Base-by-base conservation (phyloP, 164 flowering plant species). In the Magnolia sinica region DNA sequence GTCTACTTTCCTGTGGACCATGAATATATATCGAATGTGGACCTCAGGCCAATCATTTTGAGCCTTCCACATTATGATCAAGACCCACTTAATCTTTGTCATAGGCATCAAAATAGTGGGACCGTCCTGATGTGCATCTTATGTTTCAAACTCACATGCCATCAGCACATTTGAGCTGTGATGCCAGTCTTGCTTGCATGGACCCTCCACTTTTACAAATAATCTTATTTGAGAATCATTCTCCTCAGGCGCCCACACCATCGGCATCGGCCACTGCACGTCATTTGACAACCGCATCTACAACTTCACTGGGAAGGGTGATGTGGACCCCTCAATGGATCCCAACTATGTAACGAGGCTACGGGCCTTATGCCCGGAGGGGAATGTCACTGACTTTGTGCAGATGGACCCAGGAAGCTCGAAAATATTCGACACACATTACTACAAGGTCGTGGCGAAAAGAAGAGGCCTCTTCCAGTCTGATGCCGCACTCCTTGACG, bases 331-430 rank as follows among this genome's bases (percentile, higher is more conserved):
- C 0, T n/a, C 80, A 0, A 3, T 89, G 76, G 91, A 89, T 59
- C 67, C 77, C 0, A 73, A 81, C 61, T 91, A 88, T 76, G 63
- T 79, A 0, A 71, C 72, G 0, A 9, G 23, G 14, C 68, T 91
- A 76, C 87, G 74, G 77, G 73, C 0, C 11, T 82, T 81, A 67
- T 91, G 94, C 73, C 75, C 64, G 29, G 81, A 78, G 4, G 63
- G 64, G 0, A 87, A 85, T n/a, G 1, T 1, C 0, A 76, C 72
- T 0, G 29, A 85, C 5, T 4, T 82, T 0, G 81, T 85, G 0
- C 85, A 87, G 76, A 89, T 91, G 92, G 94, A 89, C 68, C 94
- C 92, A 0, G 91, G 90, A 6, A 88, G 94, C 77, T 79, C 74
- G 74, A 74, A 14, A 27, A 82, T 84, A 2, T 89, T 91, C 51